These are phyloP conservation scores for Piloderma croceum DNA, from an alignment of 768 basidiomycete species.

Conservation along the genomic window DNA sequence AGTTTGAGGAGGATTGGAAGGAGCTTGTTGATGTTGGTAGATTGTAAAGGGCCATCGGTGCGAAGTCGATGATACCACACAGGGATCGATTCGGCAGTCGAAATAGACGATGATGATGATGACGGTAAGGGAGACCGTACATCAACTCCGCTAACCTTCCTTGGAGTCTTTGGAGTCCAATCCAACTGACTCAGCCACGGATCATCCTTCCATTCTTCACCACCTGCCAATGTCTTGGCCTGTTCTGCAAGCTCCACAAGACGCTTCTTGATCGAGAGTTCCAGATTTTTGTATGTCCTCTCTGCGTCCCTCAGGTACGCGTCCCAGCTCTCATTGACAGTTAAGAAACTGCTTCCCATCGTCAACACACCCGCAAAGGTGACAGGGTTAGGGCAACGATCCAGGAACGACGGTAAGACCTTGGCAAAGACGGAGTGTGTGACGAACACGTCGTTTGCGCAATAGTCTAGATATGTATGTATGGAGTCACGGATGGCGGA, in stretches of 20 bases:
- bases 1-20: slow-evolving; percentile 66
- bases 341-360: slow-evolving; percentile 90
- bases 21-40: slow-evolving; percentile 39
- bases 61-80: neutral
- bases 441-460: slow-evolving; percentile 75
- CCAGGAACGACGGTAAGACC: slow-evolving; percentile 76
- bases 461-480: slow-evolving; percentile 76
- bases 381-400: slow-evolving; percentile 85
- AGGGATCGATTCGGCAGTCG: neutral
- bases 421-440: slow-evolving; percentile 77
- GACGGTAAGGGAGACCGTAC: slow-evolving; percentile 5
- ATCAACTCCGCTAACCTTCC: slow-evolving; percentile 54
- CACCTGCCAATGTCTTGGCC: slow-evolving; percentile 42
- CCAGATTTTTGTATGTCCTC: slow-evolving; percentile 62
- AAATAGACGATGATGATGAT: neutral
- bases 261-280: slow-evolving; percentile 51
- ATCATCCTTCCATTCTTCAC: slow-evolving; percentile 59
- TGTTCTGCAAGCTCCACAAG: slow-evolving; percentile 67
- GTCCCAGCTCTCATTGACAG: slow-evolving; percentile 89
- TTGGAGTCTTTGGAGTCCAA: slow-evolving; percentile 85
- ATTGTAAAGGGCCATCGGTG: slow-evolving; percentile 35
- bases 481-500: slow-evolving; percentile 59
- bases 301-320: slow-evolving; percentile 77
- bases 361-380: slow-evolving; percentile 85
- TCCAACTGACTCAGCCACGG: slow-evolving; percentile 89